A percentile compares a stretch with the other conserved stretches of the same genome.
Conservation (phyloP, 2,329 filamentous ascomycete genomes). For the Talaromyces piceae region DNA sequence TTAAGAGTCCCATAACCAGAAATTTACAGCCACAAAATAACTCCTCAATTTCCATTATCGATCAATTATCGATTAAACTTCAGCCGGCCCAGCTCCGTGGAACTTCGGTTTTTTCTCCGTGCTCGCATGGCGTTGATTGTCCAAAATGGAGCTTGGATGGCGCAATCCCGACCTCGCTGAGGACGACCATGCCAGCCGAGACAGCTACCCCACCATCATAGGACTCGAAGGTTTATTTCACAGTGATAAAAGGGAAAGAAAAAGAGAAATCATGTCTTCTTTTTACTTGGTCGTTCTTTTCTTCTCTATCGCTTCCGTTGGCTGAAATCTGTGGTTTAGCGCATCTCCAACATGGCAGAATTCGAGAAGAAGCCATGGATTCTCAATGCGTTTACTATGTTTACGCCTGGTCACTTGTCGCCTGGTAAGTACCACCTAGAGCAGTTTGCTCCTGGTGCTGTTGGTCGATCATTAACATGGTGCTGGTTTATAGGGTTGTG, state of each 20-base stretch:
- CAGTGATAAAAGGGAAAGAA: too few species aligned
- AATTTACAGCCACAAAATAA: too few species aligned
- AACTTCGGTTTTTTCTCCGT: neutral
- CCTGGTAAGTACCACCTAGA: constrained; percentile 17
- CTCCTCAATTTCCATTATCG: too few species aligned
- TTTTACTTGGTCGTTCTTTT: neutral
- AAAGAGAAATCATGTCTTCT: neutral
- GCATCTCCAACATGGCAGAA: constrained; percentile 6
- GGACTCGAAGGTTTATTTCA: too few species aligned
- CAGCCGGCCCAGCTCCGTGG: neutral
- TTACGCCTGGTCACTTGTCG: constrained; percentile 39
- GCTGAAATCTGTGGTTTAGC: too few species aligned
- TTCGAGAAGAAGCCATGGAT: constrained; percentile 3
- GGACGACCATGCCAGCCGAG: neutral
- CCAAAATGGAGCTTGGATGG: constrained; percentile 5
- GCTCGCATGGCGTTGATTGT: neutral
- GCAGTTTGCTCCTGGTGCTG: neutral
- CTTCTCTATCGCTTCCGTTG: neutral
- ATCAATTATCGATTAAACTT: too few species aligned
- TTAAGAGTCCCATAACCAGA: too few species aligned
- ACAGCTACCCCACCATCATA: constrained; percentile 2
- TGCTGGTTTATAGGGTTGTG: constrained; percentile 2
- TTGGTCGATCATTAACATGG: neutral
- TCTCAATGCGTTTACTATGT: constrained; percentile 44
- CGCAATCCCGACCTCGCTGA: constrained; percentile 4